These are phyloP conservation scores for Firmiana major DNA, from an alignment of 345 rosid genomes.

Conservation along the genomic window DNA sequence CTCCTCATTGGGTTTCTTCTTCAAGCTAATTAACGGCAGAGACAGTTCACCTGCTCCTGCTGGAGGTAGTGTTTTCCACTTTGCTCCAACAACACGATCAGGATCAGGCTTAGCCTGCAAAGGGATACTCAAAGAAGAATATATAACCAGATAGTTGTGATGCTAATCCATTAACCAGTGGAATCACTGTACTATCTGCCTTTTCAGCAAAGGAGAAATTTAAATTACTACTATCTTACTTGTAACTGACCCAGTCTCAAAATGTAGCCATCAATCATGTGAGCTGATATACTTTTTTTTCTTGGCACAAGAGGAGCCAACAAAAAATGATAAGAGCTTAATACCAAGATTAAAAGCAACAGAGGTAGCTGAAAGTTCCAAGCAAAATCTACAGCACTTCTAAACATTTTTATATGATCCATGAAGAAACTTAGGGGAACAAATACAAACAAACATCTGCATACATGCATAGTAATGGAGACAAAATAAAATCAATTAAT, in stretches of 20 bases:
- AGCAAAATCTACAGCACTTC: neutral
- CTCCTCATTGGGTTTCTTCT: constrained; percentile 30
- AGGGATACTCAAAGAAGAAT: constrained; percentile 15
- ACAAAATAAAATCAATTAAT: constrained; percentile 1
- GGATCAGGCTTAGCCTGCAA: constrained; percentile 55
- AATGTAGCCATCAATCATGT: neutral
- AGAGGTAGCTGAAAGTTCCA: neutral
- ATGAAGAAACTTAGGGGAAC: neutral
- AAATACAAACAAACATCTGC: neutral
- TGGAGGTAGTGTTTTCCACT: constrained; percentile 37
- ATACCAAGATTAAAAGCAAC: neutral
- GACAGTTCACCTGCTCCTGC: constrained; percentile 15
- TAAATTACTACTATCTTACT: neutral
- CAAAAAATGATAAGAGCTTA: neutral
- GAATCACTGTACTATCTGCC: neutral
- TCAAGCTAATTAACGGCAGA: constrained; percentile 6
- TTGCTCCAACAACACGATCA: constrained; percentile 26
- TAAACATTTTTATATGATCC: neutral
- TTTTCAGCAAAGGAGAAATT: neutral
- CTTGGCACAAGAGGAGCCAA: neutral
- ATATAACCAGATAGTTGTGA: constrained; percentile 12
- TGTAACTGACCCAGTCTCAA: neutral
- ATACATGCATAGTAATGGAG: neutral
- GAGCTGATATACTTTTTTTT: neutral
- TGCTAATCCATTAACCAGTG: neutral